Conservation (phyloP, 2,329 filamentous ascomycete genomes). For the Botryotinia narcissicola region DNA sequence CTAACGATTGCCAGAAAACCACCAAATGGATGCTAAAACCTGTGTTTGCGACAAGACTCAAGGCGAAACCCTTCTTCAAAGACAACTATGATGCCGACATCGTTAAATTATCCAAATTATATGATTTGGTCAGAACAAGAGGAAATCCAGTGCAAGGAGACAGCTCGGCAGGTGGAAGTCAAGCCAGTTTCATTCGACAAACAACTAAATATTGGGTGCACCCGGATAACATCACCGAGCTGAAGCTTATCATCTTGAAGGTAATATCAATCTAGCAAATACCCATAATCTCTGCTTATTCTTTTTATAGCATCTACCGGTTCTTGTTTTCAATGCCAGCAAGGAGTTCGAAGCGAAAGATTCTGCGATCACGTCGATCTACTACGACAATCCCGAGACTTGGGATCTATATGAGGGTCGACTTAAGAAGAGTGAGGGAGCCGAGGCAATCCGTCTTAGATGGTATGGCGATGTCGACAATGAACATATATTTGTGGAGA, state of each 20-base stretch:
- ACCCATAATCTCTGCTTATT: constrained; percentile 25
- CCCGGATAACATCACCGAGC: constrained; percentile 94
- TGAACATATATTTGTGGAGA: constrained; percentile 94
- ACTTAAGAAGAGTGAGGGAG: constrained; percentile 95
- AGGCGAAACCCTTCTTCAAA: constrained; percentile 97
- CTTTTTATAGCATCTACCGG: constrained; percentile 72
- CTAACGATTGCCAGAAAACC: constrained; percentile 65
- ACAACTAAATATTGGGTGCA: constrained; percentile 99
- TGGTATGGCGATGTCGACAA: constrained; percentile 98
- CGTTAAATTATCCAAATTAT: constrained; percentile 89
- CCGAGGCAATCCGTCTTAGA: constrained; percentile 89
- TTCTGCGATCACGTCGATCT: constrained; percentile 95
- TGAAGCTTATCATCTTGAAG: constrained; percentile 97
- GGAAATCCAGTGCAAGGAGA: constrained; percentile 93
- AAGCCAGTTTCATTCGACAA: constrained; percentile 94
- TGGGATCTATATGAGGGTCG: constrained; percentile 95
- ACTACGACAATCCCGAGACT: constrained; percentile 91
- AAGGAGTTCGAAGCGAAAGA: constrained; percentile 93
- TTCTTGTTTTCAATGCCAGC: constrained; percentile 93
- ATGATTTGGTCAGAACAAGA: constrained; percentile 89
- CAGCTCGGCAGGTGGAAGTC: constrained; percentile 81
- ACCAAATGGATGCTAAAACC: constrained; percentile 91
- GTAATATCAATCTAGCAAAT: constrained; percentile 34
- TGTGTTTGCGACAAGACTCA: constrained; percentile 91
- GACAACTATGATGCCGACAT: constrained; percentile 98